These are phyloP conservation scores for Penicillium taxi DNA, from an alignment of 495 filamentous ascomycete genomes.

Conservation along the genomic window DNA sequence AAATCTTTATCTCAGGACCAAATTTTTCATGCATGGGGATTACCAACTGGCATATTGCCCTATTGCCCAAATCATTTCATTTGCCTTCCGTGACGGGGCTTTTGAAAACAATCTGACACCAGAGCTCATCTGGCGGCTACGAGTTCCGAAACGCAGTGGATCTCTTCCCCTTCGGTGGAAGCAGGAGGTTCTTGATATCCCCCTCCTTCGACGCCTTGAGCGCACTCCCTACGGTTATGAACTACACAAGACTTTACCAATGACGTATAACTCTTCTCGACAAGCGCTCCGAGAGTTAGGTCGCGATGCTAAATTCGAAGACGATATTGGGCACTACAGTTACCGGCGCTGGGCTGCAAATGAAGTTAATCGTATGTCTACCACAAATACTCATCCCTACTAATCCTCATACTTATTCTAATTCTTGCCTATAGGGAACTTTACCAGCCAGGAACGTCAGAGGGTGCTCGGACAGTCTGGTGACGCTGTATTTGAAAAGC, in stretches of 20 bases:
- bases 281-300: constrained; percentile 13
- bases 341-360: constrained; percentile 25
- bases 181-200: constrained; percentile 18
- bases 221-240: constrained; percentile 17
- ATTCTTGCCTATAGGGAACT: constrained; percentile 15
- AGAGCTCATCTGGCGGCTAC: constrained; percentile 22
- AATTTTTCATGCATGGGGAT: constrained; percentile 27
- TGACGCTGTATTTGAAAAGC: constrained; percentile 22
- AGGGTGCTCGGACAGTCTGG: constrained; percentile 25
- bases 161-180: constrained; percentile 21
- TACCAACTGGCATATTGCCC: constrained; percentile 26
- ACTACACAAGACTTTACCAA: constrained; percentile 17
- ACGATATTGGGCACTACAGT: constrained; percentile 28
- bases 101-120: constrained; percentile 24
- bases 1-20: constrained; percentile 15
- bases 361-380: constrained; percentile 26
- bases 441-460: constrained; percentile 25
- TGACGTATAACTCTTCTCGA: constrained; percentile 18
- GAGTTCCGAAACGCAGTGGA: constrained; percentile 17
- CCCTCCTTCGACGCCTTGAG: constrained; percentile 18
- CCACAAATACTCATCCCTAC: too few relatives aligned
- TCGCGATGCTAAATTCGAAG: constrained; percentile 20
- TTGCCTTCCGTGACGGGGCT: constrained; percentile 20
- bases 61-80: constrained; percentile 23
- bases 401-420: background rate